phyloP scores from a whole-genome alignment of 495 filamentous ascomycete species.

The Penicillium steckii region DNA sequence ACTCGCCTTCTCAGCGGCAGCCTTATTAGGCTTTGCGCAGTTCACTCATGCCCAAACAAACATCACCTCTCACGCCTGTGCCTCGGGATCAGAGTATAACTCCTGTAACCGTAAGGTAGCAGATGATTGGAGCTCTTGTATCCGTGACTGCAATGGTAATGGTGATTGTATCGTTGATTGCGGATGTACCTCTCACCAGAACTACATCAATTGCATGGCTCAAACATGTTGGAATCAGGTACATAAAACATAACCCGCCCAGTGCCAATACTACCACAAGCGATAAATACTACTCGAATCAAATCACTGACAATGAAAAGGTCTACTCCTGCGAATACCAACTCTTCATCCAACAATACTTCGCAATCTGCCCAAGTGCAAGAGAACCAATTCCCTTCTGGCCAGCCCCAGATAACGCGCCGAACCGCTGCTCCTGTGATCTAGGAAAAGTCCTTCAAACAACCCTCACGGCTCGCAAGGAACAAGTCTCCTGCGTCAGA shows the following conservation, averaged over 20 bases:
- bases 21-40: constrained; percentile 13
- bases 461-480: constrained; percentile 22
- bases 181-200: constrained; percentile 26
- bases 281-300: neutral
- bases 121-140: constrained; percentile 22
- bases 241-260: too few relatives aligned
- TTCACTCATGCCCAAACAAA: constrained; percentile 25
- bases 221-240: constrained; percentile 34
- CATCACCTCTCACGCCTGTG: constrained; percentile 23
- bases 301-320: constrained; percentile 6
- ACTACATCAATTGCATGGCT: constrained; percentile 34
- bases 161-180: constrained; percentile 27
- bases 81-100: constrained; percentile 14
- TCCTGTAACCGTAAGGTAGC: constrained; percentile 25
- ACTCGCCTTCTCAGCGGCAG: constrained; percentile 14
- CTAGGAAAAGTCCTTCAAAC: constrained; percentile 26
- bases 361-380: constrained; percentile 27
- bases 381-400: constrained; percentile 33
- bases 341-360: constrained; percentile 33
- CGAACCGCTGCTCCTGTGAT: constrained; percentile 33
- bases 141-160: constrained; percentile 20
- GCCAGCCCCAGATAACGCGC: constrained; percentile 30
- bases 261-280: too few relatives aligned
- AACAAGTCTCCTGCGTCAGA: constrained; percentile 20
- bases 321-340: constrained; percentile 38